phyloP scores from a whole-genome alignment of 129 eudicot genomes.

The Ambrosia trifida region DNA sequence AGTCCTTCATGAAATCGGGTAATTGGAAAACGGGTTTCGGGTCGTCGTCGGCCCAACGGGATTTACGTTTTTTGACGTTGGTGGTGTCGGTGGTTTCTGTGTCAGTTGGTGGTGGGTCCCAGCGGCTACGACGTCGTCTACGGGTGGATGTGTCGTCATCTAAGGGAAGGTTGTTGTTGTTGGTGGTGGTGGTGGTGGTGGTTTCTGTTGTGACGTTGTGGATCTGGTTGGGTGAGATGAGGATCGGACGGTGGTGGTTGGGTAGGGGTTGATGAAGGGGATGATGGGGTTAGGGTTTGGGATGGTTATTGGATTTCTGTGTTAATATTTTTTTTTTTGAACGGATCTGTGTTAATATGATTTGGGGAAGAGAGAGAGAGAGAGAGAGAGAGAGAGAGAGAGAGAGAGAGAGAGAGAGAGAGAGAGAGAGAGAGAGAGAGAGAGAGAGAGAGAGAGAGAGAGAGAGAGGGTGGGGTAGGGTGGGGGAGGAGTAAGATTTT shows the following conservation, averaged over 20 bases:
- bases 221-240: conserved; percentile 12
- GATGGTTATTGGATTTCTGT: too few relatives aligned
- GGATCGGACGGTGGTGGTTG: conserved; percentile 10
- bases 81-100: conserved; percentile 19
- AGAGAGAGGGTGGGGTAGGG: too few relatives aligned
- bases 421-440: too few relatives aligned
- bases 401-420: too few relatives aligned
- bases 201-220: not conserved
- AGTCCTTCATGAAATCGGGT: conserved; percentile 93
- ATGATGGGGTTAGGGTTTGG: conserved; percentile 41
- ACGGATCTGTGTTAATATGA: too few relatives aligned
- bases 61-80: conserved; percentile 65
- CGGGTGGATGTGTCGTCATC: conserved; percentile 49
- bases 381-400: too few relatives aligned
- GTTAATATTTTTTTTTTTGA: too few relatives aligned
- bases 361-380: too few relatives aligned
- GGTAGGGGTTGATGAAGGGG: not conserved
- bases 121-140: conserved; percentile 61
- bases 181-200: conserved; percentile 14
- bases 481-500: too few relatives aligned
- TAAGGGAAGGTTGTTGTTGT: conserved; percentile 41
- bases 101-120: conserved; percentile 69
- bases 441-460: too few relatives aligned
- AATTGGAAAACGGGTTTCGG: conserved; percentile 67
- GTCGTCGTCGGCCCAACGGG: conserved; percentile 86